Percentiles rank a stretch among this genome's conserved stretches.
Conservation (phyloP, 176 grass and related monocot species). For the Oryza coarctata region DNA sequence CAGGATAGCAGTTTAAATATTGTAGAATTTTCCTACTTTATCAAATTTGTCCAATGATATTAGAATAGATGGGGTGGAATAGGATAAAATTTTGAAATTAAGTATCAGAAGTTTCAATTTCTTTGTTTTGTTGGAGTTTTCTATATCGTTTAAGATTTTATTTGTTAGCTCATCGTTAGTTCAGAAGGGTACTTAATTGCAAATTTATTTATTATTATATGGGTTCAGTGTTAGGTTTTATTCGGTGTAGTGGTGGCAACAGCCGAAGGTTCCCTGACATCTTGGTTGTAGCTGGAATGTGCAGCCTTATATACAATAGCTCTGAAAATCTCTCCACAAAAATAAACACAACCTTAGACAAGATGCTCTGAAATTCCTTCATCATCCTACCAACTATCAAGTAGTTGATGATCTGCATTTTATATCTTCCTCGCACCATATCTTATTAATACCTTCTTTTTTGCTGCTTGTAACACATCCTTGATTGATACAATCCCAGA, state of each 20-base stretch:
- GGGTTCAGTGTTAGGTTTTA: not conserved
- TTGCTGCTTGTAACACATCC: slow-evolving; percentile 7
- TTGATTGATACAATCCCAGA: slow-evolving; percentile 30
- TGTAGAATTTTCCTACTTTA: not conserved
- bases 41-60: not conserved
- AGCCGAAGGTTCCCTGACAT: not conserved
- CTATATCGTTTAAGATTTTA: not conserved
- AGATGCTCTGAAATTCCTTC: slow-evolving; percentile 1
- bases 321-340: not conserved
- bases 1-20: not conserved
- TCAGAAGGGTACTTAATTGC: not conserved
- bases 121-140: not conserved
- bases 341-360: not conserved
- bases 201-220: not conserved
- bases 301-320: not conserved
- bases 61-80: not conserved
- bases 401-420: not conserved
- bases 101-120: not conserved
- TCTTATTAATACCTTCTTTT: not conserved
- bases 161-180: not conserved
- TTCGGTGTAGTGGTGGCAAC: not conserved
- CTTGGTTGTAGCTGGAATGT: not conserved
- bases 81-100: not conserved
- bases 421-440: not conserved
- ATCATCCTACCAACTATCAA: not conserved